These are phyloP conservation scores for Clitopilus passeckerianus DNA, from an alignment of 768 basidiomycete genomes.

Conservation along the genomic window DNA sequence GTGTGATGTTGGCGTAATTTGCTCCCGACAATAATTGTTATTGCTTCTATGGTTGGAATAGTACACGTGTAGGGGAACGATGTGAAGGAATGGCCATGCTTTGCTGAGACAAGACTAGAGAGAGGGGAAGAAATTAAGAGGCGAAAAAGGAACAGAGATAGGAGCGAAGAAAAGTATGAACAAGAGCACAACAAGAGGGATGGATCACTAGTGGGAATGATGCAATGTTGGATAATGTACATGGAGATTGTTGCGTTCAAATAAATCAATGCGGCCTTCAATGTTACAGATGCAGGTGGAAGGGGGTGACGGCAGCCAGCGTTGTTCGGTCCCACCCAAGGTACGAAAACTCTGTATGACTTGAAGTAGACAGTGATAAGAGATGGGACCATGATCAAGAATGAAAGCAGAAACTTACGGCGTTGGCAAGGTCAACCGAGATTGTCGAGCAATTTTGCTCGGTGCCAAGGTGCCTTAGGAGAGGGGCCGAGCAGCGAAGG, in stretches of 20 bases:
- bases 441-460: not conserved
- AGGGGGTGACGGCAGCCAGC: not conserved
- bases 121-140: not conserved
- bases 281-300: not conserved
- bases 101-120: not conserved
- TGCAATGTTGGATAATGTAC: not conserved
- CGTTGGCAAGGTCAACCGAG: not conserved
- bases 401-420: not conserved
- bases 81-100: not conserved
- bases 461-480: not conserved
- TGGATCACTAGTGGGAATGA: not conserved
- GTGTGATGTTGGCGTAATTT: not conserved
- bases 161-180: not conserved
- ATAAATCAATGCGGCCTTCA: not conserved
- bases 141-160: not conserved
- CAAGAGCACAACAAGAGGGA: not conserved
- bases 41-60: not conserved
- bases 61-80: not conserved
- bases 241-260: not conserved
- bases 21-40: not conserved
- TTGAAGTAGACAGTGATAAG: not conserved
- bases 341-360: not conserved
- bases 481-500: not conserved
- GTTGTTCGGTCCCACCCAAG: not conserved
- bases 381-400: not conserved